Conservation (phyloP, 176 grass and related monocot species). For the Lolium rigidum region DNA sequence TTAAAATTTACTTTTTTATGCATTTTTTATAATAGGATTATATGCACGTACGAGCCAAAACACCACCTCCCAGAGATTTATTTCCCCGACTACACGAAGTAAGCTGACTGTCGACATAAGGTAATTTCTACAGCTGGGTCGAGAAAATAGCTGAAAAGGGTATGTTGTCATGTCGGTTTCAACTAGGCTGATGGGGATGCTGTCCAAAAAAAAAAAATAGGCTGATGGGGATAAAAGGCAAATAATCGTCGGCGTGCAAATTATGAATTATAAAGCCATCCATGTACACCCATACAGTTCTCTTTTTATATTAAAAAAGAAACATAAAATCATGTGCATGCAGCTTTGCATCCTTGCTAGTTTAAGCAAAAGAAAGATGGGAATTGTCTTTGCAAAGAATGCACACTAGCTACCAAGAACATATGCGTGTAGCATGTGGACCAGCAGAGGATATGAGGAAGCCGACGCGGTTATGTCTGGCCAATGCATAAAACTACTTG, state of each 20-base stretch:
- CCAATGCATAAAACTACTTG: slow-evolving; percentile 29
- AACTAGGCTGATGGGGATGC: neutral
- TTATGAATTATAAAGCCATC: neutral
- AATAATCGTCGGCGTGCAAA: neutral
- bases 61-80: neutral
- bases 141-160: neutral
- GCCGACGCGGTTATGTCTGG: neutral
- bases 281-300: neutral
- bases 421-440: slow-evolving; percentile 33
- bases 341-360: slow-evolving; percentile 11
- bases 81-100: neutral
- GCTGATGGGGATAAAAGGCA: neutral
- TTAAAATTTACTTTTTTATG: no score
- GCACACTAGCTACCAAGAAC: slow-evolving; percentile 27
- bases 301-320: neutral
- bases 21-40: no score
- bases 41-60: no score
- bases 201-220: no score
- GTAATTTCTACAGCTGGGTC: neutral
- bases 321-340: neutral
- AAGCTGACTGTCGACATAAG: neutral
- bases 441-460: neutral
- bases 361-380: slow-evolving; percentile 2
- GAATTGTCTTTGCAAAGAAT: neutral
- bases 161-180: neutral